These are phyloP conservation scores for Corymbia maculata DNA, from an alignment of 345 rosid species.

Conservation along the genomic window DNA sequence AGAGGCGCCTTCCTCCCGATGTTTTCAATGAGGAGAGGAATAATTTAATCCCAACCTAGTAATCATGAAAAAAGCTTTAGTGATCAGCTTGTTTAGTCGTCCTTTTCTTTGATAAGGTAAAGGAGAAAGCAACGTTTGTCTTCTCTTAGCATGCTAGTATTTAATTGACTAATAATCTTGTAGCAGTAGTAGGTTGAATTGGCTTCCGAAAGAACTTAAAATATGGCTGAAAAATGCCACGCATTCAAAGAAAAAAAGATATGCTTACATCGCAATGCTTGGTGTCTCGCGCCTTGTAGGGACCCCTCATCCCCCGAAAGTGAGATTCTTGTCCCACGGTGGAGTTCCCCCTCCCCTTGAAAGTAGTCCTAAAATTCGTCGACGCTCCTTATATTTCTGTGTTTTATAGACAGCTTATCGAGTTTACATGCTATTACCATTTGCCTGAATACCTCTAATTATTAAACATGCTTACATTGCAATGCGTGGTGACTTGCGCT, in stretches of 20 bases:
- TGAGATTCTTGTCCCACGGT: background rate
- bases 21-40: background rate
- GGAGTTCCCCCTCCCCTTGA: background rate
- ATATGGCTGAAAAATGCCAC: background rate
- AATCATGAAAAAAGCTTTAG: background rate
- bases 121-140: background rate
- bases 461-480: background rate
- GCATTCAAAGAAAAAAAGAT: background rate
- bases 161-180: background rate
- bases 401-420: background rate
- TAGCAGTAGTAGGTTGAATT: background rate
- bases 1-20: background rate
- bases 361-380: background rate
- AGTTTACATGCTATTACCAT: background rate
- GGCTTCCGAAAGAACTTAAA: background rate
- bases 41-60: background rate
- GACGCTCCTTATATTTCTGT: background rate
- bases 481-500: background rate
- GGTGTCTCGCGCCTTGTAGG: background rate
- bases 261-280: background rate
- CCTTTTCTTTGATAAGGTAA: background rate
- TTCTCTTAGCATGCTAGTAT: background rate
- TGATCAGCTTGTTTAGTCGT: background rate
- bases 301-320: background rate
- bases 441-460: background rate